A percentile compares a stretch with the other conserved stretches of the same genome.
phyloP scores from a whole-genome alignment of 208 protist species.

The Leishmania tarentolae region DNA sequence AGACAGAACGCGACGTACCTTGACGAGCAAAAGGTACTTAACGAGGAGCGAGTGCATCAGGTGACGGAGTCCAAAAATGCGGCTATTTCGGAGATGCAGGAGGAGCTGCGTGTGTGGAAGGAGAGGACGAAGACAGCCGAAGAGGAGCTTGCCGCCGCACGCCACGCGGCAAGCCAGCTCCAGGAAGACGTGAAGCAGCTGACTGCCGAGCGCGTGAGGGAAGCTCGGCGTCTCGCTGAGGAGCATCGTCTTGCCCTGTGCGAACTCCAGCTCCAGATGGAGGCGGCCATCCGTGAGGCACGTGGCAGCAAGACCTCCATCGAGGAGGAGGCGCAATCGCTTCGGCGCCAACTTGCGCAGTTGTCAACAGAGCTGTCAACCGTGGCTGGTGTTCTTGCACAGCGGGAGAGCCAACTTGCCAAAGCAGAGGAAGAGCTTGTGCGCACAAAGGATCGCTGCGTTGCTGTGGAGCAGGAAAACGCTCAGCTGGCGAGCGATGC shows the following conservation, averaged over 20 bases:
- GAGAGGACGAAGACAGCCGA: conserved; percentile 42
- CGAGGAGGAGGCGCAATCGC: conserved; percentile 77
- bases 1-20: conserved; percentile 31
- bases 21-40: conserved; percentile 40
- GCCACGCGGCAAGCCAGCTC: conserved; percentile 40
- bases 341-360: conserved; percentile 69
- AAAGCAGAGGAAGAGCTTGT: conserved; percentile 46
- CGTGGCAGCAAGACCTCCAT: conserved; percentile 54
- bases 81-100: conserved; percentile 54
- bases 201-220: conserved; percentile 48
- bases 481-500: conserved; percentile 50
- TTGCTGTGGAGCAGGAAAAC: conserved; percentile 57
- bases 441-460: conserved; percentile 33
- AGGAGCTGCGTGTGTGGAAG: conserved; percentile 50
- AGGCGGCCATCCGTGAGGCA: conserved; percentile 68
- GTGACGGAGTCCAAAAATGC: conserved; percentile 51
- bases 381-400: conserved; percentile 58
- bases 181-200: conserved; percentile 62
- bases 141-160: conserved; percentile 60
- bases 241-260: conserved; percentile 76
- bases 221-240: conserved; percentile 61
- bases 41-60: conserved; percentile 62
- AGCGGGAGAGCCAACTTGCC: conserved; percentile 65
- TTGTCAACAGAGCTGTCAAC: conserved; percentile 71
- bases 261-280: conserved; percentile 71